These are phyloP conservation scores for Paraglomus occultum DNA, from an alignment of 192 early-diverging fungal genomes.

Conservation along the genomic window DNA sequence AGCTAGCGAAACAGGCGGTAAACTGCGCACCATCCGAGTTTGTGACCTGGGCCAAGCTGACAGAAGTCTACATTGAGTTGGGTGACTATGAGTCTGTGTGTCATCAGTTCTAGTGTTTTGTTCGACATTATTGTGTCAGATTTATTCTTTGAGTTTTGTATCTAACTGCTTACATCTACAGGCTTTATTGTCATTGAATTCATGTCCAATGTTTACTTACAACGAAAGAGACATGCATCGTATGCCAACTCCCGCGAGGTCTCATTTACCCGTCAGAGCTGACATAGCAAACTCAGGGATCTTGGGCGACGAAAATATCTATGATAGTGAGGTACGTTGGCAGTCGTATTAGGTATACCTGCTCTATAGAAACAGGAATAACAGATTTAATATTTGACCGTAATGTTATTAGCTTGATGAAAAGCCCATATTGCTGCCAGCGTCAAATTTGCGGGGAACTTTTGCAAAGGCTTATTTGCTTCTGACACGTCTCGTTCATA, in stretches of 20 bases:
- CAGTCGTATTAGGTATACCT: background rate
- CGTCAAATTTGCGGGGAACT: slow-evolving; percentile 88
- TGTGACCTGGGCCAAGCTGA: slow-evolving; percentile 92
- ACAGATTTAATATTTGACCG: background rate
- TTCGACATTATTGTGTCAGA: no score
- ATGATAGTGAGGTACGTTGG: slow-evolving; percentile 52
- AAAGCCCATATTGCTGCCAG: slow-evolving; percentile 73
- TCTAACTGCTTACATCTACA: slow-evolving; percentile 31
- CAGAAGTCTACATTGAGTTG: slow-evolving; percentile 87
- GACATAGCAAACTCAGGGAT: slow-evolving; percentile 63
- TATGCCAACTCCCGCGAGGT: slow-evolving; percentile 85
- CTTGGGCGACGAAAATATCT: slow-evolving; percentile 59
- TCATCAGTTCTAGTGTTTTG: background rate
- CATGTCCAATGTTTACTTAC: slow-evolving; percentile 98
- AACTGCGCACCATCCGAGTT: slow-evolving; percentile 95
- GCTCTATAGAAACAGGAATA: background rate
- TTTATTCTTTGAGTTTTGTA: no score
- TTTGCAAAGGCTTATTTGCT: slow-evolving; percentile 87
- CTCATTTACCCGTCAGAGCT: slow-evolving; percentile 84
- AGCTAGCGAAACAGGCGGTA: slow-evolving; percentile 90
- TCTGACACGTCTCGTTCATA: slow-evolving; percentile 73
- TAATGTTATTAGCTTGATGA: background rate
- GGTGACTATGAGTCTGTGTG: slow-evolving; percentile 78
- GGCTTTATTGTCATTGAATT: slow-evolving; percentile 94
- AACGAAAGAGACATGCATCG: slow-evolving; percentile 83